These are phyloP conservation scores for Urtica urens DNA, from an alignment of 306 rosid species.

Conservation along the genomic window DNA sequence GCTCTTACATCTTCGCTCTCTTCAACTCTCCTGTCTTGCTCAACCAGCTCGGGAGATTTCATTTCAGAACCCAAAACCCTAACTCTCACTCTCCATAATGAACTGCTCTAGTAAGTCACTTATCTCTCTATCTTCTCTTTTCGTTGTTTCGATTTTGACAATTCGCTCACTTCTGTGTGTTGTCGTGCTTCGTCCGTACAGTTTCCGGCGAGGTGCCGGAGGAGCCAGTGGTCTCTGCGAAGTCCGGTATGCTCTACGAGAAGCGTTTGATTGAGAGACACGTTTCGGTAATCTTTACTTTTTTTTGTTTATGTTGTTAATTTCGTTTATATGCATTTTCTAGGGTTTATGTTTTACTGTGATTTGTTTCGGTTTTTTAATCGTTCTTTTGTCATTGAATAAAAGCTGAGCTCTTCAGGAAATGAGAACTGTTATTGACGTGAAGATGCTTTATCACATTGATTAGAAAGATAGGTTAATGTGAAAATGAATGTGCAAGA, in stretches of 20 bases:
- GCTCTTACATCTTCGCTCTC: not conserved
- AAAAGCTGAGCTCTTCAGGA: no score
- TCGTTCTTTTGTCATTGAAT: no score
- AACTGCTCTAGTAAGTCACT: constrained; percentile 8
- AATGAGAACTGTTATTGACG: no score
- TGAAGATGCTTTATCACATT: no score
- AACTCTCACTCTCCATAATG: constrained; percentile 1
- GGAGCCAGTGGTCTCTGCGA: constrained; percentile 83
- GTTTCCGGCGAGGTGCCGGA: constrained; percentile 99
- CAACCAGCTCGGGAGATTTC: not conserved
- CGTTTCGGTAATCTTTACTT: constrained; percentile 55
- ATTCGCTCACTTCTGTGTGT: constrained; percentile 24
- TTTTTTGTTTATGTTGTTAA: not conserved
- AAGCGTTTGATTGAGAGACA: constrained; percentile 84
- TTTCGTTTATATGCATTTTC: not conserved
- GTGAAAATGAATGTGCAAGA: no score
- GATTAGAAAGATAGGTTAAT: no score
- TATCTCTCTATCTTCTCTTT: not conserved
- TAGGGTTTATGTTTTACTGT: constrained; percentile 18
- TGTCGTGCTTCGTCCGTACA: constrained; percentile 14
- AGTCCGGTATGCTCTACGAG: constrained; percentile 77
- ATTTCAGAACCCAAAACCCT: constrained; percentile 2
- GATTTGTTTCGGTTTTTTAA: no score
- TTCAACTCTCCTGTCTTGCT: not conserved
- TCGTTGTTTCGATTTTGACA: not conserved